These are phyloP conservation scores for Nicotiana benthamiana DNA, from an alignment of 257 asterid species.

Conservation along the genomic window DNA sequence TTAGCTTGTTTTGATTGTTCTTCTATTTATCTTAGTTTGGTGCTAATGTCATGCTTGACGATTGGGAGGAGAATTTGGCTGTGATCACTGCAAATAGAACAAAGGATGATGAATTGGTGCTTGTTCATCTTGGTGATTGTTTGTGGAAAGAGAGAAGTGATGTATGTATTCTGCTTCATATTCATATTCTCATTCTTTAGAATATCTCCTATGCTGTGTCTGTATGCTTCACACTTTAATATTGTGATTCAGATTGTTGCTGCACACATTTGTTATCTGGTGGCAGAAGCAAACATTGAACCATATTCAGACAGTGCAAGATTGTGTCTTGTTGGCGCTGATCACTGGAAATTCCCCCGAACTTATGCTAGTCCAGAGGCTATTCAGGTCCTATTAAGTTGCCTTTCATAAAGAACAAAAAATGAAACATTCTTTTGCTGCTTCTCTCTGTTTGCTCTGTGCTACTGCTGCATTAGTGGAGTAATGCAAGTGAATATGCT, in stretches of 20 bases:
- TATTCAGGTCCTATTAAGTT: constrained; percentile 66
- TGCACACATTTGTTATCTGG: constrained; percentile 91
- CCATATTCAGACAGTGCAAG: constrained; percentile 82
- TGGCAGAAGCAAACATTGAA: constrained; percentile 83
- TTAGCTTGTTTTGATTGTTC: constrained; percentile 3
- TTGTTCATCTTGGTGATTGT: constrained; percentile 91
- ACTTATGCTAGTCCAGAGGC: constrained; percentile 94
- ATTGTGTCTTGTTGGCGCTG: constrained; percentile 89
- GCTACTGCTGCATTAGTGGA: neutral
- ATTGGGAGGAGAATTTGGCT: constrained; percentile 93
- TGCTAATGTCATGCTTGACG: constrained; percentile 71
- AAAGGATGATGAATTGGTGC: constrained; percentile 89
- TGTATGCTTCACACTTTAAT: neutral
- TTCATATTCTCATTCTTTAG: neutral
- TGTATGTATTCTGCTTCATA: constrained; percentile 37
- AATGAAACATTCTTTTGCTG: neutral
- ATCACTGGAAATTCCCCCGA: constrained; percentile 84
- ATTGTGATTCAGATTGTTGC: constrained; percentile 56
- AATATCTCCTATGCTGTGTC: constrained; percentile 4
- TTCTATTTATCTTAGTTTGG: constrained; percentile 36
- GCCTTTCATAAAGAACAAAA: neutral
- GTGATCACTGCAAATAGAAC: constrained; percentile 92
- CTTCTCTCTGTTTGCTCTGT: neutral
- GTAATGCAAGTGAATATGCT: neutral
- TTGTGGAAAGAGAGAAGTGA: constrained; percentile 88